Conservation (phyloP, 352 stramenopile species). For the Halophytophthora batemanensis region DNA sequence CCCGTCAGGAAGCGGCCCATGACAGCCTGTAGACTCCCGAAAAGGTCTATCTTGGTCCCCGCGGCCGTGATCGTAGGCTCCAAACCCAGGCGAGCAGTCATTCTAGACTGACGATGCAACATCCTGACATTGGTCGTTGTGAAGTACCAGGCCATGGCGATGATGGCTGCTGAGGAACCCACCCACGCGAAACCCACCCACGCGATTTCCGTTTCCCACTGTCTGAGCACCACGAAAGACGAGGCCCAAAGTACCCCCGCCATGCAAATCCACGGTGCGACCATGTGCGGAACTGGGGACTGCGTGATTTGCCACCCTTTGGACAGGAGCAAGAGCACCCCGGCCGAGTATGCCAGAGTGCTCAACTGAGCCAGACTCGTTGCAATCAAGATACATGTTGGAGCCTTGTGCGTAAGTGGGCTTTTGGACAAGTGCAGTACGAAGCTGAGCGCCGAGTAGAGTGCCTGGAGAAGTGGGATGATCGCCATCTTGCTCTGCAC, state of each 20-base stretch:
- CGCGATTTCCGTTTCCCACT: slow-evolving; percentile 36
- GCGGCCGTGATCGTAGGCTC: slow-evolving; percentile 49
- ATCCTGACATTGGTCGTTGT: slow-evolving; percentile 58
- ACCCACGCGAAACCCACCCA: slow-evolving; percentile 49
- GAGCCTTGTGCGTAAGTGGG: slow-evolving; percentile 26
- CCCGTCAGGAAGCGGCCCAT: slow-evolving; percentile 44
- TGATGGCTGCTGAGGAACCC: slow-evolving; percentile 41
- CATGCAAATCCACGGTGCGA: slow-evolving; percentile 50
- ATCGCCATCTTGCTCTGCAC: slow-evolving; percentile 46
- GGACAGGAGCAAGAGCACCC: slow-evolving; percentile 45
- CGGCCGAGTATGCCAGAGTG: slow-evolving; percentile 31
- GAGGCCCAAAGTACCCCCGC: slow-evolving; percentile 42
- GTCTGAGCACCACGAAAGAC: slow-evolving; percentile 39
- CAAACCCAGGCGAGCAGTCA: slow-evolving; percentile 45
- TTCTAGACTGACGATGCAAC: slow-evolving; percentile 49
- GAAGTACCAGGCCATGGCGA: slow-evolving; percentile 62
- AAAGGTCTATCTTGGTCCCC: slow-evolving; percentile 54
- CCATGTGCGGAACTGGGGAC: slow-evolving; percentile 23
- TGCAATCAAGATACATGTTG: slow-evolving; percentile 32
- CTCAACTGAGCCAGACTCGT: slow-evolving; percentile 37
- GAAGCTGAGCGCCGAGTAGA: slow-evolving; percentile 31
- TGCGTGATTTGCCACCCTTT: slow-evolving; percentile 69
- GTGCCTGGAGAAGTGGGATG: slow-evolving; percentile 30
- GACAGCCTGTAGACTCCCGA: slow-evolving; percentile 37
- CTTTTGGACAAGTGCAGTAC: slow-evolving; percentile 30